Evolutionary conservation across 2,329 filamentous ascomycete species (phyloP).

Genomic region (Aschersonia sp.): DNA sequence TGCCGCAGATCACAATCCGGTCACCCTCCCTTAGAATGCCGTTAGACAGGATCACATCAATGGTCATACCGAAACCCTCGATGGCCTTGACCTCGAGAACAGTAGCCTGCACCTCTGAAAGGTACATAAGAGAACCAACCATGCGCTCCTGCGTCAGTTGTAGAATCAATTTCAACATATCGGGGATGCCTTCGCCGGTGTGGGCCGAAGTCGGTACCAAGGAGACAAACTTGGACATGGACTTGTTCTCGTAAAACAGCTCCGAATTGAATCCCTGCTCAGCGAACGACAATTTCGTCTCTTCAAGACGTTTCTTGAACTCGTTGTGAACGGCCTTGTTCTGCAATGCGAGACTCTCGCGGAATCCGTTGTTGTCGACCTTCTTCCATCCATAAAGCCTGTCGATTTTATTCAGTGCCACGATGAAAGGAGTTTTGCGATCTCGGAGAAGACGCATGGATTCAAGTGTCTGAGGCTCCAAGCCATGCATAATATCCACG

Average conservation of each 20-base stretch:
- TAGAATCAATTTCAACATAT: constrained; percentile 93
- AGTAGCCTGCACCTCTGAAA: constrained; percentile 93
- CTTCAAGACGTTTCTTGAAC: constrained; percentile 77
- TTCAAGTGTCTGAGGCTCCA: constrained; percentile 93
- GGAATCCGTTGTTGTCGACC: constrained; percentile 96
- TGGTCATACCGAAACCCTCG: constrained; percentile 96
- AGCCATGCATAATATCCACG: constrained; percentile 98
- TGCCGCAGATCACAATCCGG: constrained; percentile 85
- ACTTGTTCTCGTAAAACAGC: constrained; percentile 95
- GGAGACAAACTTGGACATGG: constrained; percentile 88
- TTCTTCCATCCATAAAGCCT: constrained; percentile 98
- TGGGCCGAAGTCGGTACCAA: constrained; percentile 93
- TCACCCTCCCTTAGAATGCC: constrained; percentile 91
- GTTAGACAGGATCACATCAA: constrained; percentile 93
- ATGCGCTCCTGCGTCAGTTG: constrained; percentile 93
- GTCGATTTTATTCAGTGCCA: constrained; percentile 99
- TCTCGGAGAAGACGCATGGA: constrained; percentile 92
- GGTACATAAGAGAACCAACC: constrained; percentile 94
- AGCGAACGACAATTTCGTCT: constrained; percentile 85
- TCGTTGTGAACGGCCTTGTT: constrained; percentile 89
- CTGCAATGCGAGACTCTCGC: constrained; percentile 79
- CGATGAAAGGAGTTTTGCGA: constrained; percentile 93
- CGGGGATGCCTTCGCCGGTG: constrained; percentile 97
- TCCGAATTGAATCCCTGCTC: constrained; percentile 98
- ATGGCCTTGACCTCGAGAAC: constrained; percentile 98